Percentiles rank a stretch among this genome's conserved stretches.
Conservation (phyloP, 140 eudicot genomes). For the Oenanthe javanica region DNA sequence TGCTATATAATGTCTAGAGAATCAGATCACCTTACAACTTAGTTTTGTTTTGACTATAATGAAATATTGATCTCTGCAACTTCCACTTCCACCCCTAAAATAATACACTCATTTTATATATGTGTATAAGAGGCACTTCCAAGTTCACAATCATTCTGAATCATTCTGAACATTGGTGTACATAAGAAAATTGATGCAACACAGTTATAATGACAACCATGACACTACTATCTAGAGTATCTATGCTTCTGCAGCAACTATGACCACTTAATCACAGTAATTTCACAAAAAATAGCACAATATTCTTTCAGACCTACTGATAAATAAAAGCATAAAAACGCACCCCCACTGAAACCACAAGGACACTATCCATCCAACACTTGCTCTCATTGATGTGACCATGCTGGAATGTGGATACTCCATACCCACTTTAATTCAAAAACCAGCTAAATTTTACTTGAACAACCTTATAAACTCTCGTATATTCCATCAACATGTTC, state of each 20-base stretch:
- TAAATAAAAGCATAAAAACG: not conserved
- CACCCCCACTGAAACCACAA: not conserved
- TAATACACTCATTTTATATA: not conserved
- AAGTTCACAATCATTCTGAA: not conserved
- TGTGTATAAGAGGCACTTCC: not conserved
- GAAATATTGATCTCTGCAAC: not conserved
- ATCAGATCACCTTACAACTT: not conserved
- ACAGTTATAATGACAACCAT: not conserved
- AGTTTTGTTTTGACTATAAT: not conserved
- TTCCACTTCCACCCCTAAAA: not conserved
- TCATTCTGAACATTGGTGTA: not conserved
- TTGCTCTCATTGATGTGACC: not conserved
- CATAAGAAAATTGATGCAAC: not conserved
- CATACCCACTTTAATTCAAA: not conserved
- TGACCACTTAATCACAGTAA: not conserved
- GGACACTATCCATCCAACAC: not conserved
- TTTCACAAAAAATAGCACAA: not conserved
- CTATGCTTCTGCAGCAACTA: not conserved
- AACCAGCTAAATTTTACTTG: not conserved
- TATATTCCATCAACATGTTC: not conserved
- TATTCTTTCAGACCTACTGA: not conserved
- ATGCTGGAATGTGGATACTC: not conserved
- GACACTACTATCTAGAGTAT: not conserved
- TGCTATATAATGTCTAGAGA: not conserved
- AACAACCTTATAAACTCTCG: not conserved